These are phyloP conservation scores for Trichosporon sp. DNA, from an alignment of 1,284 basidiomycete species.

Conservation along the genomic window DNA sequence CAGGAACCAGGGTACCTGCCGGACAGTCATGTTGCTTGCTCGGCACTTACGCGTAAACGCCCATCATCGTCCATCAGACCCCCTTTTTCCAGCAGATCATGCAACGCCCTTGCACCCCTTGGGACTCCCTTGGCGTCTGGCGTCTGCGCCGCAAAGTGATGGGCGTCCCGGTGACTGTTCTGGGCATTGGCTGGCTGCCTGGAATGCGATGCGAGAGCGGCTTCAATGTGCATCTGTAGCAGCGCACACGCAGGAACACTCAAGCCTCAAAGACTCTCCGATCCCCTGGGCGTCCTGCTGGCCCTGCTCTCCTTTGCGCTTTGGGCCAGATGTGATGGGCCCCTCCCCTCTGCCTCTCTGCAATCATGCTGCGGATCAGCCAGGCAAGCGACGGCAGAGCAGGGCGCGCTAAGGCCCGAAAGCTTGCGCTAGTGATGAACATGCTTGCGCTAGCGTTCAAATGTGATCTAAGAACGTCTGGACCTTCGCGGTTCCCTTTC, in stretches of 20 bases:
- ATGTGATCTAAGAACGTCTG: background rate
- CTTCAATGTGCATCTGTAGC: background rate
- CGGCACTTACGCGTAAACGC: background rate
- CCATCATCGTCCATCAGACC: background rate
- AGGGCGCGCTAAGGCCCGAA: background rate
- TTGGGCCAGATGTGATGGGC: background rate
- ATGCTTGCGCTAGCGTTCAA: background rate
- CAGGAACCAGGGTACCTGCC: background rate
- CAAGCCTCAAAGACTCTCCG: too few relatives aligned
- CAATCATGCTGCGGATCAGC: too few relatives aligned
- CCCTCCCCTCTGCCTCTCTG: too few relatives aligned
- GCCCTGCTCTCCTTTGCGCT: background rate
- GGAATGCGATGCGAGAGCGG: background rate
- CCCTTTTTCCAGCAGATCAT: background rate
- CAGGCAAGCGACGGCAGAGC: background rate
- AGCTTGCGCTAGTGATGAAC: background rate
- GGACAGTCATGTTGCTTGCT: background rate
- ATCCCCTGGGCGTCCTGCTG: too few relatives aligned
- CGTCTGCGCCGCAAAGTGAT: background rate
- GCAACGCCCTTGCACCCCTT: background rate
- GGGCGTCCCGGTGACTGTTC: background rate
- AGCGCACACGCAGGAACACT: too few relatives aligned
- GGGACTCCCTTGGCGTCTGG: background rate
- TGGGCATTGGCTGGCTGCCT: background rate
- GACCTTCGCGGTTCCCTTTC: background rate